Base-by-base conservation (phyloP, 2,329 filamentous ascomycete genomes). In the Pseudocercospora crystallina region DNA sequence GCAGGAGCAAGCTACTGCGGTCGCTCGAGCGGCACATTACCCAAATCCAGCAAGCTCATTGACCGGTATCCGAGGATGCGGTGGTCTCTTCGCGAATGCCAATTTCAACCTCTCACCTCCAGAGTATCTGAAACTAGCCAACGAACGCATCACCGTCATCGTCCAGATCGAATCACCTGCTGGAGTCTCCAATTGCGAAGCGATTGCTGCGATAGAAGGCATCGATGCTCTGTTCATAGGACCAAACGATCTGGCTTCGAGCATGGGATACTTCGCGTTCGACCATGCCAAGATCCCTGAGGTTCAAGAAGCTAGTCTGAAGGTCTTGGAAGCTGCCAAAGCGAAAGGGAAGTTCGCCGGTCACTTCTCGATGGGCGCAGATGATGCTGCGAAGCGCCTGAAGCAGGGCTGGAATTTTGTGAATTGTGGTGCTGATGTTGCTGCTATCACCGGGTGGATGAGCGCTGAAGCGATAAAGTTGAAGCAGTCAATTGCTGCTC, bases 171-270 rank as follows among this genome's bases (percentile, higher is more conserved):
- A 76, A 54, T 74, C 73, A 4, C 62, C 60, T 4, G 68, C 66
- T 8, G 73, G 70, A 0, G 56, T 75, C 1, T 61, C 65, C 35
- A 65, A 65, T 31, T 64, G 71, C 12, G 70, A 73, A 31, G 73
- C 73, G 47, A 80, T 80, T 50, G 76, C 76, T n/a, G 71, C 72
- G 15, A 68, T 79, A 2, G 70, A 72, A 5, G 78, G 78, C 2
- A 74, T 80, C 10, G 77, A 80, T 54, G 48, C 45, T 3, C 37
- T 80, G 5, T 72, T 80, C 29, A 73, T 80, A 43, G 77, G 78
- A 0, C 78, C 77, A 2, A 80, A 77, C 65, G 78, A 80, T 64
- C 66, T 80, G 1, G 78, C 79, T 12, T 49, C 43, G 11, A 51
- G 47, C 38, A 46, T 57, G 37, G 54, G 54, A 2, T 47, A 49